Conservation (phyloP, 2,329 filamentous ascomycete genomes). For the Ophiostoma sp. region DNA sequence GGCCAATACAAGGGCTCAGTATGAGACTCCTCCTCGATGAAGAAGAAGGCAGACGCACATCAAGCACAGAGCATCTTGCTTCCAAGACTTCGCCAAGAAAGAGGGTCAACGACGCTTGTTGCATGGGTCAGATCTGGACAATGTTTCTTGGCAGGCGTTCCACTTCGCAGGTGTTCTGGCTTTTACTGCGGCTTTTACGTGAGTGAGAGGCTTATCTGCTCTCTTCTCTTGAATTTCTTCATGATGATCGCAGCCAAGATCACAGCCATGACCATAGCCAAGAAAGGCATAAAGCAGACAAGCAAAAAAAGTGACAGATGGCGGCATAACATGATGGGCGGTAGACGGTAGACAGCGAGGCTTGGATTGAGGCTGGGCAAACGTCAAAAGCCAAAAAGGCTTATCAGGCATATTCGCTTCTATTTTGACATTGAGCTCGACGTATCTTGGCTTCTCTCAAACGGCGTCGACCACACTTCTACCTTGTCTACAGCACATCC, state of each 20-base stretch:
- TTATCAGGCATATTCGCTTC: not conserved
- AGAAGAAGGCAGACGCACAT: not conserved
- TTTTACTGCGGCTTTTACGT: not conserved
- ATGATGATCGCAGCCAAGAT: not conserved
- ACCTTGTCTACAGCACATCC: not conserved
- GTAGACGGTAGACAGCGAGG: not conserved
- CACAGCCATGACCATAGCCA: not conserved
- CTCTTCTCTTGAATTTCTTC: not conserved
- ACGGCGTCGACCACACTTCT: not conserved
- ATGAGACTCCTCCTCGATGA: not conserved
- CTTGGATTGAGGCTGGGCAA: constrained; percentile 6
- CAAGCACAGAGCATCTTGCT: not conserved
- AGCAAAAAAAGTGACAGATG: constrained; percentile 1
- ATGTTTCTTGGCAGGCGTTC: constrained; percentile 1
- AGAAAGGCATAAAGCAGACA: not conserved
- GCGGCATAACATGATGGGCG: not conserved
- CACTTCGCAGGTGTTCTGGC: not conserved
- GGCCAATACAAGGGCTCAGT: not conserved
- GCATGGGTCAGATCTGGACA: not conserved
- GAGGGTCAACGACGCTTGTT: not conserved
- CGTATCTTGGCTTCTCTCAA: not conserved
- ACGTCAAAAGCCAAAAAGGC: not conserved
- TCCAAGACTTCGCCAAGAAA: constrained; percentile 2
- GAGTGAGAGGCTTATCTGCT: not conserved
- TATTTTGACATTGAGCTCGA: too few species aligned